Base-by-base conservation (phyloP, 768 basidiomycete genomes). In the Termitomyces sp. region DNA sequence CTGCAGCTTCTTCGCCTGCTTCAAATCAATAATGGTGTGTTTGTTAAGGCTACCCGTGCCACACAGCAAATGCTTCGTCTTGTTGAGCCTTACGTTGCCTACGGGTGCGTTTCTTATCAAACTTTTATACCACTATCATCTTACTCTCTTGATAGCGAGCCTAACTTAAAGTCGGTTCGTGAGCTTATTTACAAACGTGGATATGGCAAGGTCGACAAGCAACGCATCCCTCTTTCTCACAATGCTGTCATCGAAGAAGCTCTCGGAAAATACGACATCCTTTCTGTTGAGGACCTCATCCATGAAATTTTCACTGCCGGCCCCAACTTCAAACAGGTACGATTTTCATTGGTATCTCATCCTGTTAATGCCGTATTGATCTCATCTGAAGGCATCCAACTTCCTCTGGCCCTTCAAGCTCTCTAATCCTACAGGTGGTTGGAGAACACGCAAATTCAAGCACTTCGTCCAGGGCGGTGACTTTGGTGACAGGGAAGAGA, bases 321-420 rank as follows among this genome's bases (percentile, higher is more conserved):
- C 69, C 96, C 97, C 69, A 94, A 98, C 83, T 99, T 99, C 86
- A 98, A 98, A 81, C 93, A 97, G 86, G 94, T 87, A 49, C 12
- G 18, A 60, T 87, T 74, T 46, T 49, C 36, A 22, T 37, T 10
- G 27, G 7, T 1, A n/a, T 32, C 27, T 18, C 30, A 5, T 54
- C 4, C n/a, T 48, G 37, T 16, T 1, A 7, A 45, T 26, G 58
- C 33, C 24, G 22, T 70, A 13, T 63, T 63, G 12, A 50, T 50
- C 27, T 8, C 16, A 37, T 27, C 39, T 47, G 18, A 43, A 90
- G 89, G 90, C 88, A 57, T 85, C 90, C 65, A 95, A 94, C 85
- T 95, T 96, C 87, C 88, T 98, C 54, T 98, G 95, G 95, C 97
- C 97, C 26, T 98, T 99, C 86, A 99, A 99, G 75, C 91, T 99